Evolutionary conservation across 306 rosid species (phyloP).

Genomic region (Quercus robur): DNA sequence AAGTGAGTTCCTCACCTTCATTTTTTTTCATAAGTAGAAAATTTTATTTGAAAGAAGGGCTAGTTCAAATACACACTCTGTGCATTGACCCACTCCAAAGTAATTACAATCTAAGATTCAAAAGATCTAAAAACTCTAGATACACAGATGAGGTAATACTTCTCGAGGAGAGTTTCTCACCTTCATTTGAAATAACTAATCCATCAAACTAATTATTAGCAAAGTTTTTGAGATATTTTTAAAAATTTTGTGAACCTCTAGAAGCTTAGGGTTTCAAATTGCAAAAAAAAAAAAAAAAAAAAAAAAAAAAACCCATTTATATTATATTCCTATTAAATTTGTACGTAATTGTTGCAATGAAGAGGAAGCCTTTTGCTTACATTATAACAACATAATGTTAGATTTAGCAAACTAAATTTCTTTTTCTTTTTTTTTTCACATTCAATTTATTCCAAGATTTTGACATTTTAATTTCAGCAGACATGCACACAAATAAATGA

Average conservation of each 20-base stretch:
- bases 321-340: background rate
- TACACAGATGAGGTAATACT: too few relatives aligned
- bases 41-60: background rate
- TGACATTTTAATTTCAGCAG: too few relatives aligned
- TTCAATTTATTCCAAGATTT: background rate
- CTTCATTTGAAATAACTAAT: background rate
- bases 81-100: too few relatives aligned
- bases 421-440: background rate
- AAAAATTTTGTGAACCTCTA: background rate
- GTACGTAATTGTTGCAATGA: background rate
- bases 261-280: background rate
- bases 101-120: too few relatives aligned
- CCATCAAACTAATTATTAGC: constrained; percentile 8
- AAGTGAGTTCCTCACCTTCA: constrained; percentile 10
- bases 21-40: background rate
- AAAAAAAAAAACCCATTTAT: background rate
- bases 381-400: background rate
- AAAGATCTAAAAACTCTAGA: too few relatives aligned
- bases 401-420: background rate
- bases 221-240: background rate
- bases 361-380: background rate
- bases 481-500: too few relatives aligned
- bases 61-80: too few relatives aligned
- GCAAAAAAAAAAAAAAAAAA: background rate
- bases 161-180: background rate